Evolutionary conservation across 2,329 filamentous ascomycete species (phyloP).

Genomic region (Helotiales sp.): DNA sequence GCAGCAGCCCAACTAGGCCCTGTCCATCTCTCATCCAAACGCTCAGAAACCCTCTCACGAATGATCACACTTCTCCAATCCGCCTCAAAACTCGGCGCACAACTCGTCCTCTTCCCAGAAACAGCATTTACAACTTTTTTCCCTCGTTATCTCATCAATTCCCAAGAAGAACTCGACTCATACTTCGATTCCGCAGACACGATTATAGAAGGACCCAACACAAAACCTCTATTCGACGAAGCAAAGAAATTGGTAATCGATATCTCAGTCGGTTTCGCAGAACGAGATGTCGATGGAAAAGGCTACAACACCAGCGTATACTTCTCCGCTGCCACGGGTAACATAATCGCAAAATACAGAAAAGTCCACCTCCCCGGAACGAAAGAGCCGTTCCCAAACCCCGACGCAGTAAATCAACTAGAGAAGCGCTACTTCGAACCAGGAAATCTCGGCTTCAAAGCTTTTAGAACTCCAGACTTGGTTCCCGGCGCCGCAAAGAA

Average conservation of each 20-base stretch:
- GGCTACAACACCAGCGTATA: conserved; percentile 54
- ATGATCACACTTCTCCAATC: conserved; percentile 50
- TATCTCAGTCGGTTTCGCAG: conserved; percentile 53
- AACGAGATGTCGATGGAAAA: conserved; percentile 44
- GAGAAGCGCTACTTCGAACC: conserved; percentile 56
- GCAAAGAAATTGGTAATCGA: conserved; percentile 50
- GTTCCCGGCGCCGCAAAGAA: conserved; percentile 40
- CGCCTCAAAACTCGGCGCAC: conserved; percentile 45
- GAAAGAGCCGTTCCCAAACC: conserved; percentile 49
- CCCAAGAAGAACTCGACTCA: conserved; percentile 43
- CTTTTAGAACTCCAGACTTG: conserved; percentile 51
- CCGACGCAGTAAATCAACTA: conserved; percentile 51
- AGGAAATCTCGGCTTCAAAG: conserved; percentile 52
- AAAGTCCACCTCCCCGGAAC: conserved; percentile 57
- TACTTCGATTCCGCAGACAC: conserved; percentile 52
- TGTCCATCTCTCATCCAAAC: conserved; percentile 43
- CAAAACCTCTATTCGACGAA: conserved; percentile 48
- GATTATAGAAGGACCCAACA: conserved; percentile 42
- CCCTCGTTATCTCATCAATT: conserved; percentile 49
- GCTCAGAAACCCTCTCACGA: conserved; percentile 45
- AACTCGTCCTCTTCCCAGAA: conserved; percentile 55
- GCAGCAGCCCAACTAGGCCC: conserved; percentile 56
- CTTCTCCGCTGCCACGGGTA: conserved; percentile 44
- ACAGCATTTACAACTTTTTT: conserved; percentile 58
- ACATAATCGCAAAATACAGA: conserved; percentile 51